These are phyloP conservation scores for Eucalyptus viminalis DNA, from an alignment of 345 rosid genomes.

Conservation along the genomic window DNA sequence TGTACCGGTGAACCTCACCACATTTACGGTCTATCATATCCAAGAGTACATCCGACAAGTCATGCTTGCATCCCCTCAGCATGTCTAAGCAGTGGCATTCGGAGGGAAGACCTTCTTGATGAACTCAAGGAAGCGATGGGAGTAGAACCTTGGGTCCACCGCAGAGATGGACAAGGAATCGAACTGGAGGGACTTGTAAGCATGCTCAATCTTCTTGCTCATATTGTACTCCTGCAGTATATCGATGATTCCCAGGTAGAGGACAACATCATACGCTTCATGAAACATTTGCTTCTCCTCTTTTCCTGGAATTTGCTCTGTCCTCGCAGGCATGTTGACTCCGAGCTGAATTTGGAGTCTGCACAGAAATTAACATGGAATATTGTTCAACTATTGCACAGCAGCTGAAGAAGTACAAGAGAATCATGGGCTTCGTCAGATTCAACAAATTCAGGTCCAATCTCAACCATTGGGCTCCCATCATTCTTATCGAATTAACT, in stretches of 20 bases:
- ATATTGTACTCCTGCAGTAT: slow-evolving; percentile 89
- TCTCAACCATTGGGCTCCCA: background rate
- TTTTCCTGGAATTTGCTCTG: slow-evolving; percentile 69
- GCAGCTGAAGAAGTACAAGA: background rate
- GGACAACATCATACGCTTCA: slow-evolving; percentile 71
- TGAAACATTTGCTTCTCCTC: slow-evolving; percentile 60
- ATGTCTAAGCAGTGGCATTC: background rate
- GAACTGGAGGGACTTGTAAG: slow-evolving; percentile 86
- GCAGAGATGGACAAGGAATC: slow-evolving; percentile 83
- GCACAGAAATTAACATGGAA: background rate
- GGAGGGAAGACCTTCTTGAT: slow-evolving; percentile 70
- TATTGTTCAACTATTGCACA: background rate
- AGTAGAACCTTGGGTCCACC: slow-evolving; percentile 84
- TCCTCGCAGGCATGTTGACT: slow-evolving; percentile 96
- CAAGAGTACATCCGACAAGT: background rate
- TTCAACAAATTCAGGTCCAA: background rate
- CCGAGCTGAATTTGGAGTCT: slow-evolving; percentile 95
- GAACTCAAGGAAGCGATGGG: slow-evolving; percentile 75
- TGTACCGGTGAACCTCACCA: background rate
- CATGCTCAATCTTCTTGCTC: slow-evolving; percentile 84
- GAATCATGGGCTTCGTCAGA: background rate
- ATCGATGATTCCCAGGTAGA: slow-evolving; percentile 88
- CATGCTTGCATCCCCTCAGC: background rate
- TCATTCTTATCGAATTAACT: background rate
- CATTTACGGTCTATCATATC: background rate